These are phyloP conservation scores for Cordyceps fumosorosea DNA, from an alignment of 2,329 filamentous ascomycete species.

Conservation along the genomic window DNA sequence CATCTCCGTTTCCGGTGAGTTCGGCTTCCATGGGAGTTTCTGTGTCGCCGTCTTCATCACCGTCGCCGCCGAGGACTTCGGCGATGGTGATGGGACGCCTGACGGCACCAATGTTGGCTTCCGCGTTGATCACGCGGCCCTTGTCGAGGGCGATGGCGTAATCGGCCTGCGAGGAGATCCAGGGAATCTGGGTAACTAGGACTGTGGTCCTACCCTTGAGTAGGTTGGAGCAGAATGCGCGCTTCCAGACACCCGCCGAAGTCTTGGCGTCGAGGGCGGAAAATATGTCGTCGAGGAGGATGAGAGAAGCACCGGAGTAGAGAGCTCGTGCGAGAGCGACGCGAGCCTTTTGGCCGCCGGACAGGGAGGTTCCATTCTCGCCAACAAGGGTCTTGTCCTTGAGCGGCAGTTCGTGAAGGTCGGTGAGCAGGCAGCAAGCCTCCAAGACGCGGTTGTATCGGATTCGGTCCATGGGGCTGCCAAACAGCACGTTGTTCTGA, in stretches of 20 bases:
- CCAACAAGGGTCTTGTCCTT: constrained; percentile 47
- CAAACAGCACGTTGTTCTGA: constrained; percentile 49
- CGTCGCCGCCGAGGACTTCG: constrained; percentile 29
- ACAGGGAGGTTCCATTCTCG: constrained; percentile 48
- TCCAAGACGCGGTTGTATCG: constrained; percentile 50
- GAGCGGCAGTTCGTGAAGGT: constrained; percentile 43
- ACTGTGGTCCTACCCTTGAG: constrained; percentile 48
- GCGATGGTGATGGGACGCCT: constrained; percentile 39
- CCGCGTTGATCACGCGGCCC: constrained; percentile 33
- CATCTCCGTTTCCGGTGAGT: constrained; percentile 21
- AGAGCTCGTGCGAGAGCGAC: constrained; percentile 51
- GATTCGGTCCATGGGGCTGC: constrained; percentile 41
- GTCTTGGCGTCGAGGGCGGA: constrained; percentile 55
- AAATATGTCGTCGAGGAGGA: constrained; percentile 54
- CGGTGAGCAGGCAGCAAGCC: constrained; percentile 46
- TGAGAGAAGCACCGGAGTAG: constrained; percentile 48
- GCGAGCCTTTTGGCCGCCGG: constrained; percentile 50
- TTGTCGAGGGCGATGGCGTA: constrained; percentile 40
- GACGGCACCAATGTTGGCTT: constrained; percentile 39
- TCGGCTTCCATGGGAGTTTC: constrained; percentile 22
- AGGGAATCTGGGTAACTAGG: constrained; percentile 50
- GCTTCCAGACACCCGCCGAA: constrained; percentile 47
- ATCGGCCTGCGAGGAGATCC: constrained; percentile 46
- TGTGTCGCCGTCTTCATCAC: constrained; percentile 28
- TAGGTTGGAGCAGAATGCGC: constrained; percentile 50